Evolutionary conservation across 352 stramenopile species (phyloP), one percentile per base, ranked within the genome.

Genomic region (Phytophthora pistaciae): DNA sequence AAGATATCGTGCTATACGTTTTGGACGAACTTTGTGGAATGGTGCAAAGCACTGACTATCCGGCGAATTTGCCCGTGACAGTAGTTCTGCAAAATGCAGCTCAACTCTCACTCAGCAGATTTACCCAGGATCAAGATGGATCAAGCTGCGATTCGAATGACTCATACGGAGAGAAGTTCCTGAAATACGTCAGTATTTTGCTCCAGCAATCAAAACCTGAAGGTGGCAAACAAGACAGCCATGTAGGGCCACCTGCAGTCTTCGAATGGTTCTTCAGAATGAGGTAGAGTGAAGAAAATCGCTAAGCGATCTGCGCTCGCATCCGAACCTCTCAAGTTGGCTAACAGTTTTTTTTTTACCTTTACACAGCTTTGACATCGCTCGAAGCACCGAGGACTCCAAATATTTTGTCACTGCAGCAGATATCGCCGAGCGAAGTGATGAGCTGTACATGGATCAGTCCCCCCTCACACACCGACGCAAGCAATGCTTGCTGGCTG

Each of bases 241-340:
- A 40, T 10, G 59, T 88, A 44, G 82, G 80, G 20, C 68, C 85
- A 27, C 56, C 80, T 36, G 75, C 84, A 16, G 78, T 90, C 1
- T 87, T 91, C 23, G 77, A 90, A 55, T 95, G 88, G 88, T 95
- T 95, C 50, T 95, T 88, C 65, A 70, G 73, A 27, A 93, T 88
- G 74, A 91, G 86, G 88, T 95, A 77, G 5, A 9, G 4, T 20
- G 11, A 7, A n/a, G 4, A 10, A 52, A 31, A 31, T 29, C 21
- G 0, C 48, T 4, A 54, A 21, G 1, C 14, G 16, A 29, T 18
- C 48, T 54, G 11, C 18, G 25, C 25, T 29, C 25, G 25, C 25
- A 29, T 29, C 25, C 25, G 3, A 29, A 29, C 1, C 3, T 29
- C 25, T 29, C 27, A 13, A 54, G n/a, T 54, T 11, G 42, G 4